Conservation (phyloP, 2,329 filamentous ascomycete species). For the Rhynchosporium secalis region DNA sequence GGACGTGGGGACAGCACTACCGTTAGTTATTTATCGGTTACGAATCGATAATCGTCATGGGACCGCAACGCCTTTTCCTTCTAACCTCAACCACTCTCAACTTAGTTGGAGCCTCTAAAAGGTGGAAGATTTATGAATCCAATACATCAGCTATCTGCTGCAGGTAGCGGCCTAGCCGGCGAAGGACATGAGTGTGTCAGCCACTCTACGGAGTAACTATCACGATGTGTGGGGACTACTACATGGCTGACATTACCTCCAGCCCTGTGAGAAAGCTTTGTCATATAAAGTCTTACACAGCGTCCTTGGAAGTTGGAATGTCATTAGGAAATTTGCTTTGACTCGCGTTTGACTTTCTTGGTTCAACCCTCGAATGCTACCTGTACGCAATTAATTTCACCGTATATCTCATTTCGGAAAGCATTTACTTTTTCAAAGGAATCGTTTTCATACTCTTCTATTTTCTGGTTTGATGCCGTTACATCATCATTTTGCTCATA, state of each 20-base stretch:
- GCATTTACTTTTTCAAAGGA: background rate
- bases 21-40: slow-evolving; percentile 16
- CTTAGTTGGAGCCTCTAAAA: background rate
- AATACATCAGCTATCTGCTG: slow-evolving; percentile 10
- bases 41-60: slow-evolving; percentile 15
- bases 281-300: background rate
- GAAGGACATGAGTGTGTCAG: slow-evolving; percentile 2
- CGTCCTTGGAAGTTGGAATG: background rate
- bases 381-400: no score
- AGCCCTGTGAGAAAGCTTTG: background rate
- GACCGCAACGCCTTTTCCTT: slow-evolving; percentile 19
- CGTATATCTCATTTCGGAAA: background rate
- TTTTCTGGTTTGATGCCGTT: background rate
- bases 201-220: background rate
- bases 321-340: no score
- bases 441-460: background rate
- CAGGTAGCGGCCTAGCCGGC: background rate
- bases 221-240: slow-evolving; percentile 1
- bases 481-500: background rate
- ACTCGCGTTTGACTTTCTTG: no score
- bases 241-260: slow-evolving; percentile 5
- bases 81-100: slow-evolving; percentile 14
- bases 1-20: background rate
- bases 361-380: no score
- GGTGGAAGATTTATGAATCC: background rate